Evolutionary conservation across 176 grass and related monocot genomes (phyloP).

Genomic region (Musa itinerans): DNA sequence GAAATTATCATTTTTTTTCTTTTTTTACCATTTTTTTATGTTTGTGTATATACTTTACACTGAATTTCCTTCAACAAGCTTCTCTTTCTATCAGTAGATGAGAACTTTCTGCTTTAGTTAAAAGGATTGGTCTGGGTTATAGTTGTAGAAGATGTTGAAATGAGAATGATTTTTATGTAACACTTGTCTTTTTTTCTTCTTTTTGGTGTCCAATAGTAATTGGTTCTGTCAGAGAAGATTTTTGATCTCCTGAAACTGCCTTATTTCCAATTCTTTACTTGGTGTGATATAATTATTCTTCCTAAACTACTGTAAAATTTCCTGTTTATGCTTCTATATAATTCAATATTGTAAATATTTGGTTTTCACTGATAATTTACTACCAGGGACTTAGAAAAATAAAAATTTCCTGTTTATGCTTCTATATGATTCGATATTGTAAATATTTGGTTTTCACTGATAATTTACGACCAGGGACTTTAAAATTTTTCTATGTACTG

Average conservation of each 20-base stretch:
- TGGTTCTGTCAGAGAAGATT: no score
- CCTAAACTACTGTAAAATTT: neutral
- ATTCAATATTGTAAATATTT: constrained; percentile 32
- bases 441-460: constrained; percentile 86
- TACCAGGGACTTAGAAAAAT: constrained; percentile 44
- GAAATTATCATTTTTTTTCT: no score
- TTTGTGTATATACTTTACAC: no score
- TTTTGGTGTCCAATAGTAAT: neutral
- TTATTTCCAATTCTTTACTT: neutral
- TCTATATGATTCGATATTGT: neutral
- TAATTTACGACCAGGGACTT: constrained; percentile 89
- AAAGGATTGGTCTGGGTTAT: no score
- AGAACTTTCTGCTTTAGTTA: no score
- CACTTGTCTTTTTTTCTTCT: neutral
- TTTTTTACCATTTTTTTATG: no score
- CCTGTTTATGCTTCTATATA: neutral
- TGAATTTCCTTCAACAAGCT: no score
- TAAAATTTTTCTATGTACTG: constrained; percentile 64
- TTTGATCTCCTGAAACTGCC: neutral
- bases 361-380: constrained; percentile 97
- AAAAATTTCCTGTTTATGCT: neutral
- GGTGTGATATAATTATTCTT: neutral
- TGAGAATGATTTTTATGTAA: no score
- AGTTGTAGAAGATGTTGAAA: no score
- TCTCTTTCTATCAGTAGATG: no score